Conservation (phyloP, 306 rosid species). For the Glycine latifolia region DNA sequence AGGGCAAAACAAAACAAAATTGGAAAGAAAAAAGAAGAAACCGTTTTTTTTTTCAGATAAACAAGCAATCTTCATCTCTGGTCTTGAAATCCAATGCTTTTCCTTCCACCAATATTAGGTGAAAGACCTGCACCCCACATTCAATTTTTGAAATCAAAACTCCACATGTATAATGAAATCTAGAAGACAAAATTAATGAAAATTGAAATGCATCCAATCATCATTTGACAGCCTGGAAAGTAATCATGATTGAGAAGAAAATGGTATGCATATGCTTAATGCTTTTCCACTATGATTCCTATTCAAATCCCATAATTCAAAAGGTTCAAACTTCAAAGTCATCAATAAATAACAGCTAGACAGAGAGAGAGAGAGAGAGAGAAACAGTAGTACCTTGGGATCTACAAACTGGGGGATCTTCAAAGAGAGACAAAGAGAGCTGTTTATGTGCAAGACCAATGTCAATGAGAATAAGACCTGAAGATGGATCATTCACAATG, state of each 20-base stretch:
- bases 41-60: too few relatives aligned
- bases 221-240: constrained; percentile 16
- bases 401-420: constrained; percentile 83
- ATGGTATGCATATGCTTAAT: constrained; percentile 11
- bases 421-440: constrained; percentile 88
- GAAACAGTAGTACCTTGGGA: constrained; percentile 63
- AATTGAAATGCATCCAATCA: not conserved
- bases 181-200: not conserved
- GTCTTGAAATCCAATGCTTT: constrained; percentile 59
- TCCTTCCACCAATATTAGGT: constrained; percentile 50
- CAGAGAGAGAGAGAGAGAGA: not conserved
- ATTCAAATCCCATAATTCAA: constrained; percentile 9
- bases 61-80: constrained; percentile 57
- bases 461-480: constrained; percentile 84
- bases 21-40: constrained; percentile 21
- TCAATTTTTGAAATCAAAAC: constrained; percentile 28
- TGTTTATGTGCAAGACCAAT: constrained; percentile 88
- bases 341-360: not conserved
- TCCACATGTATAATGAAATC: not conserved
- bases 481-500: constrained; percentile 72
- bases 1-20: constrained; percentile 37
- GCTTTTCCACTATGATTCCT: constrained; percentile 1
- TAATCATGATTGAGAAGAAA: not conserved
- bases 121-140: constrained; percentile 57
- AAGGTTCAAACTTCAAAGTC: not conserved